Conservation (phyloP, 2,329 filamentous ascomycete species). For the Pseudophaeomoniella oleicola region DNA sequence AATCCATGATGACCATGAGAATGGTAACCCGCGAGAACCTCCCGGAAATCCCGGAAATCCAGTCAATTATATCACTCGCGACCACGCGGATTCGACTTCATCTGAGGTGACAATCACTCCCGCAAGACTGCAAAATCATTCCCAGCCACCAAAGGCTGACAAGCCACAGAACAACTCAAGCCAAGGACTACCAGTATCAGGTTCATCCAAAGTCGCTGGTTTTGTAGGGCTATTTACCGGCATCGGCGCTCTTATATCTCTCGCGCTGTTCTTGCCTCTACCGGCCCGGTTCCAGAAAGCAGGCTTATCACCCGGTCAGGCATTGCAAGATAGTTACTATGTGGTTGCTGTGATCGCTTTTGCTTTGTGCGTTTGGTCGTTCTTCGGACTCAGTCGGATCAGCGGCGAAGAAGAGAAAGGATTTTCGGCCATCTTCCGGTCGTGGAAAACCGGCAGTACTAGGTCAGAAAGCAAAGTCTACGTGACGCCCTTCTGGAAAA, state of each 20-base stretch:
- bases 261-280: constrained; percentile 71
- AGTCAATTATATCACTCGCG: constrained; percentile 22
- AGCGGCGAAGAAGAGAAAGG: constrained; percentile 67
- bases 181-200: neutral
- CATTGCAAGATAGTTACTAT: constrained; percentile 77
- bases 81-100: constrained; percentile 36
- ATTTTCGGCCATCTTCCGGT: constrained; percentile 38
- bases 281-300: constrained; percentile 64
- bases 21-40: constrained; percentile 9
- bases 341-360: constrained; percentile 63
- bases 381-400: constrained; percentile 55
- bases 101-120: constrained; percentile 48
- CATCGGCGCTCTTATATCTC: constrained; percentile 73
- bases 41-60: constrained; percentile 8
- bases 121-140: constrained; percentile 25
- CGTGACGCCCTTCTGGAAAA: constrained; percentile 23
- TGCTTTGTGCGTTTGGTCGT: constrained; percentile 58
- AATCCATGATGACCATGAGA: constrained; percentile 9
- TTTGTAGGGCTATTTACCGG: constrained; percentile 88
- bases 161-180: neutral
- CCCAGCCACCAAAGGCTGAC: no score
- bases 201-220: constrained; percentile 57
- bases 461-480: constrained; percentile 1
- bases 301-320: constrained; percentile 57
- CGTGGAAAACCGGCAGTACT: neutral